Evolutionary conservation across 2,329 filamentous ascomycete genomes (phyloP).

Genomic region (Didymella exigua): DNA sequence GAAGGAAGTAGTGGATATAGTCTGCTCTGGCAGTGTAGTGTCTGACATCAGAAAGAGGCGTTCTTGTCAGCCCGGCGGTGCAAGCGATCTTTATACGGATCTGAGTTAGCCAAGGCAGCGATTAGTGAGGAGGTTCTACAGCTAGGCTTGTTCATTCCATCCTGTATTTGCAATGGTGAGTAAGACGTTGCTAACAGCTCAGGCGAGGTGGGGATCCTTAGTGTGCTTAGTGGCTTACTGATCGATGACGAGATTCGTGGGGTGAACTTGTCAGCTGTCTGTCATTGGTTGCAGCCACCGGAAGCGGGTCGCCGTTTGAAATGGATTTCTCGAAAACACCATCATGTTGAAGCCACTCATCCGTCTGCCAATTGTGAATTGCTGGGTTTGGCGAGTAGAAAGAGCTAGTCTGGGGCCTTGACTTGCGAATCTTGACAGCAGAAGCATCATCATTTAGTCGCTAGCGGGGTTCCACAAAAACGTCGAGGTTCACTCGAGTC

Average conservation of each 20-base stretch:
- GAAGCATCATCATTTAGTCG: background rate
- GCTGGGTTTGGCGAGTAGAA: slow-evolving; percentile 1
- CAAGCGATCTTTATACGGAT: slow-evolving; percentile 35
- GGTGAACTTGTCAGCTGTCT: slow-evolving; percentile 21
- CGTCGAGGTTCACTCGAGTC: background rate
- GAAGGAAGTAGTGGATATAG: slow-evolving; percentile 21
- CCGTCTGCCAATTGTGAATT: background rate
- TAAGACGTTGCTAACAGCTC: slow-evolving; percentile 33
- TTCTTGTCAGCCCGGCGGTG: slow-evolving; percentile 8
- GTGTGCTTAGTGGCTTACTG: slow-evolving; percentile 31
- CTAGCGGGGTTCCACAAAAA: background rate
- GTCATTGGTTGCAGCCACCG: slow-evolving; percentile 29
- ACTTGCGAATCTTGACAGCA: background rate
- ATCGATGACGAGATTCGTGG: slow-evolving; percentile 37
- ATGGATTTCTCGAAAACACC: slow-evolving; percentile 8
- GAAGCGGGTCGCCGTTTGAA: slow-evolving; percentile 1
- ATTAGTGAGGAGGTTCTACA: slow-evolving; percentile 35
- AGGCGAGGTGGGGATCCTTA: slow-evolving; percentile 15
- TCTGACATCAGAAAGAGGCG: slow-evolving; percentile 38
- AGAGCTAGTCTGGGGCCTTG: background rate
- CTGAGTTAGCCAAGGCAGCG: slow-evolving; percentile 12
- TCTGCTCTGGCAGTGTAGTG: slow-evolving; percentile 27
- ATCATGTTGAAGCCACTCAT: slow-evolving; percentile 6
- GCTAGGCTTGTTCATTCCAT: slow-evolving; percentile 20
- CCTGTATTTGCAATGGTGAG: slow-evolving; percentile 45